Percentiles rank a stretch among this genome's conserved stretches.
These are phyloP conservation scores for Cystobasidium pallidum DNA, from an alignment of 1,284 basidiomycete genomes.

Conservation along the genomic window DNA sequence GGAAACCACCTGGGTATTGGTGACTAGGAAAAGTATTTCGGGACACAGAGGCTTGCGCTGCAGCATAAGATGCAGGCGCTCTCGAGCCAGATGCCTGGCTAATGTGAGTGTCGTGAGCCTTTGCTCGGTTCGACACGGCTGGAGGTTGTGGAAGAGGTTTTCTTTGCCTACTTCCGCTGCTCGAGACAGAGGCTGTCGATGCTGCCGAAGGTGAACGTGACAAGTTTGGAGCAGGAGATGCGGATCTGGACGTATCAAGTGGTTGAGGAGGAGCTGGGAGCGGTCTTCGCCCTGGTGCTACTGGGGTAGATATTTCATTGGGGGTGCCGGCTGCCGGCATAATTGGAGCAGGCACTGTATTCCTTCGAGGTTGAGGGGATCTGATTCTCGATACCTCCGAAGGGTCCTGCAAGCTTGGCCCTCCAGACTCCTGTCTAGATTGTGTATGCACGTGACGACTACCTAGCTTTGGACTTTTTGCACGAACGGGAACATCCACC, in stretches of 20 bases:
- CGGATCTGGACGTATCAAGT: not conserved
- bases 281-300: not conserved
- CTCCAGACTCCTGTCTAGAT: not conserved
- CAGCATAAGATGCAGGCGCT: slow-evolving; percentile 11
- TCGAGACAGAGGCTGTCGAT: slow-evolving; percentile 22
- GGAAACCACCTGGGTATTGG: slow-evolving; percentile 1
- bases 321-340: not conserved
- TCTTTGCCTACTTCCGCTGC: slow-evolving; percentile 15
- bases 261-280: slow-evolving; percentile 17
- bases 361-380: slow-evolving; percentile 31
- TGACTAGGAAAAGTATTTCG: slow-evolving; percentile 2
- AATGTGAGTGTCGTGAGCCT: not conserved
- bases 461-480: slow-evolving; percentile 35
- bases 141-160: slow-evolving; percentile 35
- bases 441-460: not conserved
- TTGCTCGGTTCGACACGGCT: not conserved
- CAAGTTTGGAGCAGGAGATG: slow-evolving; percentile 25
- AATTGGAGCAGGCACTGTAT: slow-evolving; percentile 11
- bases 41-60: slow-evolving; percentile 1
- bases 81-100: not conserved
- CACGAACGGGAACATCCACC: slow-evolving; percentile 3
- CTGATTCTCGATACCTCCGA: slow-evolving; percentile 5
- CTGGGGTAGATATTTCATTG: not conserved
- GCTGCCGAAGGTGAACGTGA: slow-evolving; percentile 38
- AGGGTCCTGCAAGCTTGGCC: not conserved